phyloP scores from a whole-genome alignment of 345 rosid genomes.

The Ceriops zippeliana region DNA sequence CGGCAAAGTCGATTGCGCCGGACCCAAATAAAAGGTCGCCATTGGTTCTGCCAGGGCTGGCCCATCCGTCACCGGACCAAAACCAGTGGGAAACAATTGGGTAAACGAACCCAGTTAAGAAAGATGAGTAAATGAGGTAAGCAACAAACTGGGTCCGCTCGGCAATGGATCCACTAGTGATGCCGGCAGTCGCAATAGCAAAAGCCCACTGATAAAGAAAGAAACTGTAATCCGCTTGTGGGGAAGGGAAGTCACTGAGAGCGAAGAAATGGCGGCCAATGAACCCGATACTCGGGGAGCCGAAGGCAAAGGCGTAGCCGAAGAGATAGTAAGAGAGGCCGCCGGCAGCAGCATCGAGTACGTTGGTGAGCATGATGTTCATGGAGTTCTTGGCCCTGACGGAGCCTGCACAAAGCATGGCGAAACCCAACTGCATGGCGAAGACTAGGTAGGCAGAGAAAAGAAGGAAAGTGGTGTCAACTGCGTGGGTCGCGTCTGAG shows the following conservation, averaged over 20 bases:
- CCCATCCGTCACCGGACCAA: conserved; percentile 70
- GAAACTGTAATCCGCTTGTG: conserved; percentile 35
- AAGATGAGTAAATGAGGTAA: conserved; percentile 57
- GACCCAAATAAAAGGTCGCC: conserved; percentile 40
- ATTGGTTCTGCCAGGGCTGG: conserved; percentile 35
- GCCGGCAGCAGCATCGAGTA: conserved; percentile 30
- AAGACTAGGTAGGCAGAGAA: conserved; percentile 68
- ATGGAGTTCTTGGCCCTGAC: conserved; percentile 34
- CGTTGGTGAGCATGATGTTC: conserved; percentile 37
- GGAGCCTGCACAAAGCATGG: conserved; percentile 36
- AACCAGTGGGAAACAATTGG: conserved; percentile 63
- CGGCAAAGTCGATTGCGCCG: conserved; percentile 41
- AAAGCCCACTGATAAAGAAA: conserved; percentile 68
- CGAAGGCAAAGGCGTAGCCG: conserved; percentile 30
- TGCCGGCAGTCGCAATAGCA: conserved; percentile 54
- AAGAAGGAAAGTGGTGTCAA: conserved; percentile 61
- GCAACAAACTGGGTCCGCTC: conserved; percentile 72
- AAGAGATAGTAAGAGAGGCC: conserved; percentile 30
- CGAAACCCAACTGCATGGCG: conserved; percentile 58
- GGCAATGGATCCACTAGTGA: conserved; percentile 71
- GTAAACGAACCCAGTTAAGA: conserved; percentile 60
- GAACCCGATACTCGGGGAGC: conserved; percentile 23
- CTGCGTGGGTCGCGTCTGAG: conserved; percentile 41
- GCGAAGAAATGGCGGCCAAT: conserved; percentile 32
- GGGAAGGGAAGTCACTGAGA: conserved; percentile 13